Base-by-base conservation (phyloP, 1,284 basidiomycete genomes). In the Exsudoporus floridanus region DNA sequence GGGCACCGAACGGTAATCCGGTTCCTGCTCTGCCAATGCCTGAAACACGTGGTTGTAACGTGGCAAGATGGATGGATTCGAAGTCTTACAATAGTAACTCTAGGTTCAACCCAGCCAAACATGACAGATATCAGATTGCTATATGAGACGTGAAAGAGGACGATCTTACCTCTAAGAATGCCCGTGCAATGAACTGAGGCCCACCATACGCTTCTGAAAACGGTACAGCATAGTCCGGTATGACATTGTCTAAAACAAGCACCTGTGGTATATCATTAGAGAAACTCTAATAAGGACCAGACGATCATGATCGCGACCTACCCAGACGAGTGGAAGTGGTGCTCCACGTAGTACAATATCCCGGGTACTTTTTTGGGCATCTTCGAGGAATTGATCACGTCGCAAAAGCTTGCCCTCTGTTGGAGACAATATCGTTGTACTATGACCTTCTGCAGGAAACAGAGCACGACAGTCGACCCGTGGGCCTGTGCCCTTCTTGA, bases 101-200 rank as follows among this genome's bases (percentile, higher is more conserved):
- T 66, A 50, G 2, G 13, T 54, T 49, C 18, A 19, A 27, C 21
- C 36, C 43, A 19, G 3, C 35, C 23, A 2, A 7, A 30, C n/a
- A 25, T 19, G 21, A 41, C 14, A 33, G 19, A 21, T 14, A 31
- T 56, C 4, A 54, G 46, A 13, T 21, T 1, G 2, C 41, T 1
- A 28, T 19, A 3, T 7, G 7, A 27, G 10, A 19, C 3, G 9
- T 1, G 31, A 47, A 44, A 54, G 5, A 33, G 8, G 36, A 35
- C 2, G 13, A 30, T 3, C 38, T 46, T 21, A 60, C 68, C 42
- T 69, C 64, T 13, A 66, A 43, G 37, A 62, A 46, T 7, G 66
- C 63, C 12, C 64, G 55, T 28, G 63, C 68, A 35, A 66, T 39
- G 35, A 69, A 66, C 41, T 66, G 68, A 28, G 68, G 66, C 1